Percentiles rank a stretch among this genome's conserved stretches.
These are phyloP conservation scores for Melocanna baccifera DNA, from an alignment of 176 grass and related monocot species.

Conservation along the genomic window DNA sequence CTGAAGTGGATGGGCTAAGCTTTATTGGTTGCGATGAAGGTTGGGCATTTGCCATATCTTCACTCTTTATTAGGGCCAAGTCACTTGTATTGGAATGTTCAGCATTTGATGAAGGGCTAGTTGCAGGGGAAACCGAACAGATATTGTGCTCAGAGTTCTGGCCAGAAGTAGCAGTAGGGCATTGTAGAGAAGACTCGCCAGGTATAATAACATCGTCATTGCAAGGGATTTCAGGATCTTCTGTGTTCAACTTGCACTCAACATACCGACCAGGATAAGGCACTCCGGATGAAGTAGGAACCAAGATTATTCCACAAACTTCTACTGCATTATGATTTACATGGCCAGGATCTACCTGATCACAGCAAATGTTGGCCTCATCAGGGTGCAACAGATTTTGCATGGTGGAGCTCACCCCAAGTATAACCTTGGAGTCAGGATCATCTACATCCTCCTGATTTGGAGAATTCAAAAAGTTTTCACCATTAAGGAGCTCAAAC, in stretches of 20 bases:
- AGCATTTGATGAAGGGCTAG: slow-evolving; percentile 29
- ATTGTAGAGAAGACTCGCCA: slow-evolving; percentile 24
- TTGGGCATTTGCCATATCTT: slow-evolving; percentile 41
- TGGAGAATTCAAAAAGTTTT: slow-evolving; percentile 61
- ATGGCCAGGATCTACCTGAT: slow-evolving; percentile 34
- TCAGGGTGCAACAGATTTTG: slow-evolving; percentile 26
- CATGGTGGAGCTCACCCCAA: slow-evolving; percentile 18
- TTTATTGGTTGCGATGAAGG: slow-evolving; percentile 21
- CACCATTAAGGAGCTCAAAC: slow-evolving; percentile 58
- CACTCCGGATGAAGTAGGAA: slow-evolving; percentile 38
- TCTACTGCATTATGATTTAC: slow-evolving; percentile 19
- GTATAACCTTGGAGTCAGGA: slow-evolving; percentile 24
- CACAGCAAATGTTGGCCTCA: slow-evolving; percentile 40
- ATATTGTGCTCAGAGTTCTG: slow-evolving; percentile 32
- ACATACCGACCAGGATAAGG: slow-evolving; percentile 22
- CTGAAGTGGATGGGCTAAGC: slow-evolving; percentile 36
- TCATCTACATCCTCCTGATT: slow-evolving; percentile 47
- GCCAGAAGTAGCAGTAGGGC: slow-evolving; percentile 18
- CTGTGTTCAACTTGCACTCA: slow-evolving; percentile 52
- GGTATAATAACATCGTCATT: slow-evolving; percentile 50
- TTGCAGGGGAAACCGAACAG: slow-evolving; percentile 24
- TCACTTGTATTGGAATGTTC: slow-evolving; percentile 37
- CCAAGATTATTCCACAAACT: slow-evolving; percentile 40
- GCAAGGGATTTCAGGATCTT: slow-evolving; percentile 69
- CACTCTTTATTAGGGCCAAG: slow-evolving; percentile 39